Base-by-base conservation (phyloP, 2,329 filamentous ascomycete genomes). In the Paramyrothecium sp. region DNA sequence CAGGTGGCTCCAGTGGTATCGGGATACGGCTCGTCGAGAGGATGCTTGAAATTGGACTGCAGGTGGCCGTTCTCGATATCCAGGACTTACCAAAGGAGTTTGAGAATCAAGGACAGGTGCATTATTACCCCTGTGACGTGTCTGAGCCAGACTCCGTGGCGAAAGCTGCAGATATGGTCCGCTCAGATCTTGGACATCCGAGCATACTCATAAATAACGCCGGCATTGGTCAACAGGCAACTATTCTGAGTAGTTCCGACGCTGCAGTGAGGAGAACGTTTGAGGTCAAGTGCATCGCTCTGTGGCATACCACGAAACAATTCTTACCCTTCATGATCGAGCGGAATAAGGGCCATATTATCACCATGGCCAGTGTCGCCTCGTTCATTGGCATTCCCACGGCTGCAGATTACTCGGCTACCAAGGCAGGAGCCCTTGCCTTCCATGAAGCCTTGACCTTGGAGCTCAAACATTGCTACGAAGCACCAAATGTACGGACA, bases 201-300 rank as follows among this genome's bases (percentile, higher is more conserved):
- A 89, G 86, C 0, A 76, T 90, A 60, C 77, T 90, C 2, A 84
- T 89, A 75, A 88, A 89, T 75, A 89, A 89, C 65, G 87, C 87
- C 4, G 87, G 86, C 59, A 78, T 87, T 34, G 81, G 78, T 13
- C 78, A 77, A 56, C 83, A 82, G 56, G 79, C 81, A 58, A 78
- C 77, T 16, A 80, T 91, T 63, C 78, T 90, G 52, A 75, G 79
- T 46, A 71, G 77, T 17, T 77, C 78, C 0, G 80, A 85, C 58
- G 75, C 73, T 21, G 79, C 84, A 60, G 76, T 88, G 58, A 79
- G 81, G 20, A 82, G 83, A 60, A 86, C 85, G 56, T 88, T 89
- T 67, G 82, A 83, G 57, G 83, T 90, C 62, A 91, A 90, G 72
- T 77, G 82, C 1, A 69, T 89, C 16, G 75, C 83, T 1, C 87